Conservation (phyloP, 805 yeast genomes). For the Metschnikowia peoriensis region DNA sequence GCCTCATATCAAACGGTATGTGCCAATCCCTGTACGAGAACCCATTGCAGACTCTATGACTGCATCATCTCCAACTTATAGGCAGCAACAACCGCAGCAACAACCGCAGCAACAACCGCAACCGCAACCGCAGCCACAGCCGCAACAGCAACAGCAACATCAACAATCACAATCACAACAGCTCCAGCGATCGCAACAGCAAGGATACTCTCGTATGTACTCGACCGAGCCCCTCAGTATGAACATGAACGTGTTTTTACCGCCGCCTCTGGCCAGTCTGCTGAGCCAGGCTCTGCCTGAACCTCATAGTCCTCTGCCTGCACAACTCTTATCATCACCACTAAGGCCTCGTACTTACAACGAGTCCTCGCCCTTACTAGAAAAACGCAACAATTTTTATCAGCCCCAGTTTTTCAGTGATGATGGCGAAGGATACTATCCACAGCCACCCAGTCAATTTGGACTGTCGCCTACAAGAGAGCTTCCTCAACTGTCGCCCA, state of each 20-base stretch:
- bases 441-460: slow-evolving; percentile 19
- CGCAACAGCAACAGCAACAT: neutral
- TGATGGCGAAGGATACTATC: slow-evolving; percentile 11
- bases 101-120: neutral
- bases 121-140: too few relatives aligned
- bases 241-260: slow-evolving; percentile 29
- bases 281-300: slow-evolving; percentile 37
- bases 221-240: slow-evolving; percentile 10
- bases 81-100: neutral
- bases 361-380: slow-evolving; percentile 13
- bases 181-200: neutral
- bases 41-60: slow-evolving; percentile 19
- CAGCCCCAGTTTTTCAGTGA: slow-evolving; percentile 43
- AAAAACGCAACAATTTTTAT: slow-evolving; percentile 27
- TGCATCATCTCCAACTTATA: neutral
- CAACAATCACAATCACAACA: neutral
- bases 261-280: slow-evolving; percentile 37
- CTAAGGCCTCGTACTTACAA: slow-evolving; percentile 1
- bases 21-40: slow-evolving; percentile 42
- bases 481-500: slow-evolving; percentile 18
- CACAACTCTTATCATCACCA: slow-evolving; percentile 27
- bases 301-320: slow-evolving; percentile 23
- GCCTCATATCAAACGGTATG: slow-evolving; percentile 24
- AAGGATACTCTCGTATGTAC: neutral
- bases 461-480: slow-evolving; percentile 30